Evolutionary conservation across 2,329 filamentous ascomycete genomes (phyloP), one percentile per base, ranked within the genome.

Genomic region (Aspergillus sclerotialis): DNA sequence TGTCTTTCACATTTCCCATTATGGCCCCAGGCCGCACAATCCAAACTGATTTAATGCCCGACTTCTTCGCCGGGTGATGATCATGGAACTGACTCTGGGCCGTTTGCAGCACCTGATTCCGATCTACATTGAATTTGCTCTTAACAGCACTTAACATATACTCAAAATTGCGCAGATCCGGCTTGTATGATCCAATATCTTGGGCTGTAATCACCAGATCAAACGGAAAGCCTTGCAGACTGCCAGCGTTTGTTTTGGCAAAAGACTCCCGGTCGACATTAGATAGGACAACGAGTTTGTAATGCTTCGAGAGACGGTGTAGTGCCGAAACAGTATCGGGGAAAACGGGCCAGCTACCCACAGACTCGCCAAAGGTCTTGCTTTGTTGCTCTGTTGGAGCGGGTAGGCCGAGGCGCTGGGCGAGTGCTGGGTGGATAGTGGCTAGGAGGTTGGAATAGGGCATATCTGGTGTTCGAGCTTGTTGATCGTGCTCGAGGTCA

Each of bases 181-280:
- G 84, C 63, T 88, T 88, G 56, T 87, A 88, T 5, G 66, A 70
- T 1, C 83, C 81, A 34, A 87, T 76, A 28, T 82, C 74, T 58
- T 87, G 67, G 2, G 83, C 83, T 2, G 81, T 85, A 56, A 82
- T 76, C 15, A 84, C 65, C 9, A 71, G 69, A 46, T 83, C 80
- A 48, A 86, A 80, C 9, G 42, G 38, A n/a, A 63, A 52, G 0
- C 69, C 71, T 12, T 63, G 53, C 9, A 85, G 60, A 16, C 70
- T 67, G 0, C 68, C 65, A 0, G 55, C 50, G 5, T 69, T 63
- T 1, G 70, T 72, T 14, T 56, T 58, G 0, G 56, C 46, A 44
- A 78, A 77, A 0, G 69, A 73, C 2, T 50, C 63, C 7, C 63
- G 60, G 48, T 78, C 75, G 0, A 78, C 70, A 38, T 80, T 80